Conservation (phyloP, 2,329 filamentous ascomycete species). For the Xylaria sp. region DNA sequence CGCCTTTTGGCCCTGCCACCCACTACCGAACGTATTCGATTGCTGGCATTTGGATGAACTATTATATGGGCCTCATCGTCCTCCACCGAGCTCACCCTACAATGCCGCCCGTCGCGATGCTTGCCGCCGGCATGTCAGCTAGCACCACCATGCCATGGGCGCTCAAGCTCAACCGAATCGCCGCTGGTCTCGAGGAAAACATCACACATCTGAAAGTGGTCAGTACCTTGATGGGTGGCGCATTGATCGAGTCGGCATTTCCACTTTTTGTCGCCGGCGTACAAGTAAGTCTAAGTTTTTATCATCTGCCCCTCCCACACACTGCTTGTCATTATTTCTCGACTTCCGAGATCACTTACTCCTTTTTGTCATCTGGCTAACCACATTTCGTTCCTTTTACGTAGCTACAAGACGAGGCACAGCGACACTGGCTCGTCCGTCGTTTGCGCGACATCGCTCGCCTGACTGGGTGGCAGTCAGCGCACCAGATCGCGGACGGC, state of each 20-base stretch:
- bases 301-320: background rate
- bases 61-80: constrained; percentile 85
- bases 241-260: constrained; percentile 84
- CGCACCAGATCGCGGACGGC: constrained; percentile 81
- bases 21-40: constrained; percentile 90
- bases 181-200: constrained; percentile 74
- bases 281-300: constrained; percentile 60
- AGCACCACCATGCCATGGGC: constrained; percentile 76
- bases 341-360: background rate
- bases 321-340: background rate
- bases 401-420: constrained; percentile 75
- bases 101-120: constrained; percentile 92
- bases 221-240: constrained; percentile 81
- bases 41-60: constrained; percentile 86
- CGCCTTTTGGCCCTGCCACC: constrained; percentile 84
- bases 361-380: constrained; percentile 18
- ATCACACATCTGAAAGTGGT: constrained; percentile 66
- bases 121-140: constrained; percentile 83
- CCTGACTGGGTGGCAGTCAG: constrained; percentile 88
- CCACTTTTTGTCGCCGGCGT: constrained; percentile 88
- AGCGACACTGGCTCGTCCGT: constrained; percentile 81
- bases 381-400: background rate
- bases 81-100: constrained; percentile 84
- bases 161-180: constrained; percentile 81
- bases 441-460: constrained; percentile 80